Evolutionary conservation across 306 rosid genomes (phyloP), one percentile per base, ranked within the genome.

Genomic region (Rubus parviflorus): DNA sequence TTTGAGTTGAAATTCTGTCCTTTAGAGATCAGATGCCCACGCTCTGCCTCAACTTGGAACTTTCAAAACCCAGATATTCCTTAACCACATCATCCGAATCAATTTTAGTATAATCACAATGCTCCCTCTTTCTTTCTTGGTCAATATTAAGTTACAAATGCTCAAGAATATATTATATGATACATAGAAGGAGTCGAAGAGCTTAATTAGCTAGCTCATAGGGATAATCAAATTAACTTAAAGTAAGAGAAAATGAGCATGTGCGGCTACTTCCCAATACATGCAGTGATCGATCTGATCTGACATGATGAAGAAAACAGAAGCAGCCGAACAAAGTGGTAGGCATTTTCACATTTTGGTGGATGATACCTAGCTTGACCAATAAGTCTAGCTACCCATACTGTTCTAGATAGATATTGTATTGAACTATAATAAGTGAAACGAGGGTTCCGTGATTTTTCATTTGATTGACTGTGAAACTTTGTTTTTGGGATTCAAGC

Each of bases 51-150:
- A 43, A 22, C 14, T 47, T 14, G 74, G 76, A 57, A 57, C 75
- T 58, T 70, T 41, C 81, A 60, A 41, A 70, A 47, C 71, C 56
- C 38, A 61, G 60, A 78, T 58, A 70, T 54, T 57, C 73, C 45
- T 62, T 7, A 62, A 62, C 68, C 20, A 35, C 68, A 15, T 62
- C 65, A 1, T 7, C 4, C 65, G 5, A 23, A 60, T 60, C 40
- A 60, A 25, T 60, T 60, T 5, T 56, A 56, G 62, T 56, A n/a
- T 56, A 56, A 20, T n/a, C 10, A 20, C 13, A 20, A 20, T 20
- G 35, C 35, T 56, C 35, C 13, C 14, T 20, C 13, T 20, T 30
- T 20, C 13, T 20, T 30, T 30, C 62, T 56, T 8, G 35, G 35
- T 20, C 35, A 3, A 25, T 60, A 17, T 8, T 5, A 60, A 60